Percentiles rank a stretch among this genome's conserved stretches.
phyloP scores from a whole-genome alignment of 148 eudicot genomes.

The Rhododendron vialii region DNA sequence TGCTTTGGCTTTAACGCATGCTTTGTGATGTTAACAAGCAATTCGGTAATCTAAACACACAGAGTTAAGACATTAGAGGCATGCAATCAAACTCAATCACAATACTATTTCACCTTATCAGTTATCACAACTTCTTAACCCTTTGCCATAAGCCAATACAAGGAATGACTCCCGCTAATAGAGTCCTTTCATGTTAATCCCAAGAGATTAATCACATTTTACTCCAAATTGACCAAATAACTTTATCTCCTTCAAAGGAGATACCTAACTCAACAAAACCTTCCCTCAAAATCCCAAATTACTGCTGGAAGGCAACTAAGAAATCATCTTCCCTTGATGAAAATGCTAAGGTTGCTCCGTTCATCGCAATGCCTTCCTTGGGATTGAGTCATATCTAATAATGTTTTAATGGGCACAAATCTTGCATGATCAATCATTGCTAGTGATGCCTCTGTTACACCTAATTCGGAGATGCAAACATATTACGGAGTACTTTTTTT shows the following conservation, averaged over 20 bases:
- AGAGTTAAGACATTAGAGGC: neutral
- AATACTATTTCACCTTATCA: neutral
- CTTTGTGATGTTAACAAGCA: constrained; percentile 81
- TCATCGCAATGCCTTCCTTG: neutral
- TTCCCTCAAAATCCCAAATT: neutral
- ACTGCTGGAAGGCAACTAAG: neutral
- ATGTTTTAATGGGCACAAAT: neutral
- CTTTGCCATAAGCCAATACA: neutral
- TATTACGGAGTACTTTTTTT: neutral
- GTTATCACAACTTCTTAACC: neutral
- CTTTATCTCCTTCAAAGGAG: neutral
- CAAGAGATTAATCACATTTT: neutral
- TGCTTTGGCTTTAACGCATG: constrained; percentile 84
- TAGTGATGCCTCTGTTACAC: neutral
- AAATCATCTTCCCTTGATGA: neutral
- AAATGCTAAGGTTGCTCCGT: neutral
- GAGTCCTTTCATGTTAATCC: neutral
- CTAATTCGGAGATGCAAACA: neutral
- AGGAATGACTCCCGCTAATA: neutral
- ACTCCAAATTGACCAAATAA: neutral
- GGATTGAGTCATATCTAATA: neutral
- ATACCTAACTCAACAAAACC: neutral
- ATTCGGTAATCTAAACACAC: constrained; percentile 68
- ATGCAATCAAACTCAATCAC: neutral
- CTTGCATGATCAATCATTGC: neutral